Percentiles rank a stretch among this genome's conserved stretches.
Evolutionary conservation across 1,139 yeast species (phyloP).

Genomic region (Geotrichum reessii): DNA sequence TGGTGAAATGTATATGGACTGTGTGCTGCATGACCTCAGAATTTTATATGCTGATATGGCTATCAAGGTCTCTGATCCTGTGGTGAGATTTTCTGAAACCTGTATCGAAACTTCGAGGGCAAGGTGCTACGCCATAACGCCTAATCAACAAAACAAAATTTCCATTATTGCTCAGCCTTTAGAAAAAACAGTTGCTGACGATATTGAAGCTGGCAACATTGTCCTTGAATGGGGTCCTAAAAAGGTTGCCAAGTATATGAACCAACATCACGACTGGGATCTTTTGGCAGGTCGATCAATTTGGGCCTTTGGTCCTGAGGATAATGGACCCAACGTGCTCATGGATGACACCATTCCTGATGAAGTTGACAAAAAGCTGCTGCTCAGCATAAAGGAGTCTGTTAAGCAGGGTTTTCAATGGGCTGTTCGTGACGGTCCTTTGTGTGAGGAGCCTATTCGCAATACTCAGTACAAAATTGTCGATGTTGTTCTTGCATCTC

Average conservation of each 20-base stretch:
- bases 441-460: slow-evolving; percentile 77
- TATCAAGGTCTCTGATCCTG: slow-evolving; percentile 80
- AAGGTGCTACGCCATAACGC: slow-evolving; percentile 54
- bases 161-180: slow-evolving; percentile 79
- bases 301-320: slow-evolving; percentile 73
- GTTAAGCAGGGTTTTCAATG: slow-evolving; percentile 76
- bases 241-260: slow-evolving; percentile 49
- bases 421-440: slow-evolving; percentile 82
- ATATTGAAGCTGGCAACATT: slow-evolving; percentile 44
- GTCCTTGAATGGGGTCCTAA: slow-evolving; percentile 35
- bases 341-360: slow-evolving; percentile 72
- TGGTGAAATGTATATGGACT: slow-evolving; percentile 87
- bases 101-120: slow-evolving; percentile 62
- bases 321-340: slow-evolving; percentile 52
- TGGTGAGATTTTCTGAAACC: slow-evolving; percentile 76
- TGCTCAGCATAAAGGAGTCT: slow-evolving; percentile 47
- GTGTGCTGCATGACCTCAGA: slow-evolving; percentile 72
- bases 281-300: slow-evolving; percentile 74
- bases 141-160: slow-evolving; percentile 51
- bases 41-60: slow-evolving; percentile 56
- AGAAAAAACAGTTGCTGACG: slow-evolving; percentile 49
- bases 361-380: slow-evolving; percentile 56
- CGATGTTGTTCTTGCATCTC: slow-evolving; percentile 51
- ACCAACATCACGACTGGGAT: slow-evolving; percentile 70
- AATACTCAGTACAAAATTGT: slow-evolving; percentile 67